Base-by-base conservation (phyloP, 2,329 filamentous ascomycete genomes). In the Stenocarpella maydis region DNA sequence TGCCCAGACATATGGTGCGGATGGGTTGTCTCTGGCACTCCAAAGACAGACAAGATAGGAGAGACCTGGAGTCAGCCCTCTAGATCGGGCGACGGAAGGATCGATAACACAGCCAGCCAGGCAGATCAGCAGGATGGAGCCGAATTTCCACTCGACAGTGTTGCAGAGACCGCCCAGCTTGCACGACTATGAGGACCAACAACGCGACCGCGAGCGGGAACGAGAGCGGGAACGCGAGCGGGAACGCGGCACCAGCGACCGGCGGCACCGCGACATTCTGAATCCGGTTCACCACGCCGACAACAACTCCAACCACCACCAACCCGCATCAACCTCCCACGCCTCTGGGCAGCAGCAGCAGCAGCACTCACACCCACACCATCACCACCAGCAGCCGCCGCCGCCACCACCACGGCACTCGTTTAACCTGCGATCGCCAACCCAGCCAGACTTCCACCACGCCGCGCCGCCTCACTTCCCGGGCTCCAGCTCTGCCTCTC, bases 401-500 rank as follows among this genome's bases (percentile, higher is more conserved):
- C 71, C 55, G 67, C 76, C 75, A 72, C 76, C 76, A 74, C 78
- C 80, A 73, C 80, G 79, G 72, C 82, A 82, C 75, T 80, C 82
- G 70, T 85, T 86, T 77, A 83, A 78, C 76, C 78, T 86, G 77
- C 82, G 84, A 76, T 86, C 85, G 70, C 84, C 84, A 72, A 82
- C 83, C 60, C 82, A 82, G 71, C 71, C 80, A 73, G 82, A 84
- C 72, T 83, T 80, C 70, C 76, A 73, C 52, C 41, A 54, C 26
- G 52, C 64, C 12, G 69, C 72, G 63, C 67, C 72, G 67, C 73
- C 75, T 73, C 71, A 76, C 71, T 77, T 76, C 67, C 65, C 73
- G 9, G 74, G 74, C 54, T 75, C 78, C 49, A 75, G 77, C 39
- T 76, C 76, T 64, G 74, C 74, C 41, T 72, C 74, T 31, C 73